These are phyloP conservation scores for Spathaspora sp. DNA, from an alignment of 1,139 yeast genomes.

Conservation along the genomic window DNA sequence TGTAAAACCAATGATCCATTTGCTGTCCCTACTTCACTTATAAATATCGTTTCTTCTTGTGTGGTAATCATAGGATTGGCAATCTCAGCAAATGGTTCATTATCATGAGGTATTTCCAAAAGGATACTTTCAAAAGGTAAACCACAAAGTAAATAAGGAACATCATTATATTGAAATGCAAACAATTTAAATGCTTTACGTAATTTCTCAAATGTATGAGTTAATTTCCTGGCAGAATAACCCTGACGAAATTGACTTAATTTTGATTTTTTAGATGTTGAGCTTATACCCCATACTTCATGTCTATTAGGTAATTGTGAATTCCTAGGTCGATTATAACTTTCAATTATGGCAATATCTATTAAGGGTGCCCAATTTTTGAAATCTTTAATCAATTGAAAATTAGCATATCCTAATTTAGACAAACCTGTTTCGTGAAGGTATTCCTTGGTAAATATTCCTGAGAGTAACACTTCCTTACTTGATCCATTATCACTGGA, in stretches of 20 bases:
- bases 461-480: conserved; percentile 24
- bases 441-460: conserved; percentile 14
- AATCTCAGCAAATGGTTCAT: conserved; percentile 25
- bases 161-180: conserved; percentile 16
- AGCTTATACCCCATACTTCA: conserved; percentile 51
- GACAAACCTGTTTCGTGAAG: conserved; percentile 13
- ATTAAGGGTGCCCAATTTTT: conserved; percentile 52
- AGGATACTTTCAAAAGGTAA: conserved; percentile 39
- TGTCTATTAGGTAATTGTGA: conserved; percentile 22
- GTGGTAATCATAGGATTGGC: conserved; percentile 18
- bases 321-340: conserved; percentile 18
- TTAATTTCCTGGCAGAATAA: conserved; percentile 26
- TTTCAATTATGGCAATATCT: conserved; percentile 39
- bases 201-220: conserved; percentile 28
- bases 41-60: conserved; percentile 15
- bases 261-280: conserved; percentile 37
- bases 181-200: conserved; percentile 26
- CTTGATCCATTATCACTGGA: conserved; percentile 38
- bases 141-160: conserved; percentile 32
- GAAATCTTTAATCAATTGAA: conserved; percentile 24
- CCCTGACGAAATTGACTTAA: conserved; percentile 44
- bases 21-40: conserved; percentile 9
- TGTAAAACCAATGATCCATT: conserved; percentile 24
- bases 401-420: conserved; percentile 14
- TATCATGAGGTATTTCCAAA: conserved; percentile 26